Evolutionary conservation across 1,139 yeast genomes (phyloP), one percentile per base, ranked within the genome.

Genomic region (Zygosaccharomyces sapae): DNA sequence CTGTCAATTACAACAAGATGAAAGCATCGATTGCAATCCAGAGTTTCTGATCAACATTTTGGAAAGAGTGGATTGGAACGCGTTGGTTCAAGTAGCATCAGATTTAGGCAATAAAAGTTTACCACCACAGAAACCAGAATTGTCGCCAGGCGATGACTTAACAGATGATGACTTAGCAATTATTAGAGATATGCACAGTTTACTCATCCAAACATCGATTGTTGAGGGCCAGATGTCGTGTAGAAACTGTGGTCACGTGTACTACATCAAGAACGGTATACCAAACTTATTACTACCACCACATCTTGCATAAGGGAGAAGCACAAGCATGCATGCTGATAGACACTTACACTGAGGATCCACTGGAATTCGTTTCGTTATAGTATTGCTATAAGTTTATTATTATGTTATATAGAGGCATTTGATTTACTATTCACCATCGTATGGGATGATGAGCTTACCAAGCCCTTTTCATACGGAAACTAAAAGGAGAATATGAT

Each of bases 241-340:
- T 66, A 75, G 79, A 25, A 84, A 83, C 68, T 92, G 99, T 66
- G 82, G 80, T 1, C 97, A 92, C 66, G 74, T 86, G 12, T 94
- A 90, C 69, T 80, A 84, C 70, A 86, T 92, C 70, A 90, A 90
- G 70, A 90, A 89, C 72, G 81, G 92, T 49, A 89, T 92, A 59
- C 97, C 99, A 42, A 92, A 92, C 73, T 86, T 92, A 68, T 73
- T 92, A 52, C 76, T 92, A 45, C 97, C 97, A 40, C 97, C 98
- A 16, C 97, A 92, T 66, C 75, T 92, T 57, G 87, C 85, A 6
- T 77, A 62, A 48, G 24, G 30, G 22, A 30, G 24, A 9, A 13
- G 10, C 10, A 22, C 30, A 33, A 13, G 10, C 37, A 12, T 36
- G 19, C 30, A 20, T 30, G 9, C 25, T 13, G 10, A 18, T 6